Base-by-base conservation (phyloP, 2,329 filamentous ascomycete genomes). In the Pseudophaeomoniella oleicola region DNA sequence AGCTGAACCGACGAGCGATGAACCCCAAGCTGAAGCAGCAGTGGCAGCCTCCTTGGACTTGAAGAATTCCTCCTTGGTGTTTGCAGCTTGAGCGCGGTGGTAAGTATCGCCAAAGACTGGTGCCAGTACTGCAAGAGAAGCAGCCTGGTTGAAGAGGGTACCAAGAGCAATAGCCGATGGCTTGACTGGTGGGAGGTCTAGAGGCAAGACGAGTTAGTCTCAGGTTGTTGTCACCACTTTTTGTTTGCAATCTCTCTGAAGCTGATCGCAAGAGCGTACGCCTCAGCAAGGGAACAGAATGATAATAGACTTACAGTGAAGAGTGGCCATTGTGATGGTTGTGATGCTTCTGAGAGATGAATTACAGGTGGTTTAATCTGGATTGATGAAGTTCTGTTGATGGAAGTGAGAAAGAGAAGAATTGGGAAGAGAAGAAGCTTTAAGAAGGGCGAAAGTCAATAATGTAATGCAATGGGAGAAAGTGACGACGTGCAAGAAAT, bases 121-220 rank as follows among this genome's bases (percentile, higher is more conserved):
- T 41, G 77, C 73, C 44, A 96, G 75, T 51, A 96, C 76, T 44
- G 83, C 87, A 46, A 90, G 78, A 55, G 90, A 90, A 53, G 85
- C 72, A 52, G 79, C 78, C 67, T 98, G 88, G 72, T 82, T 94
- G 78, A 94, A 98, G 62, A 86, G 67, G 44, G 87, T 90, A 65
- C 90, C 90, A 55, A 96, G 76, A 55, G 88, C 90, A 57, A 98
- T 94, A 54, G 90, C 88, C 56, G 87, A 94, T 51, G 90, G 90
- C 80, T 94, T 96, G 57, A 98, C 90, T 49, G 87, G 69, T 49
- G 78, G 78, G 38, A 83, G 71, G 58, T 81, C 72, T 78, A n/a
- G n/a, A n/a, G n/a, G n/a, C n/a, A n/a, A n/a, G n/a, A n/a, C n/a
- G n/a, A n/a, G n/a, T n/a, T n/a, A n/a, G n/a, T n/a, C n/a, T n/a